These are phyloP conservation scores for Lophiotrema nucula DNA, from an alignment of 495 filamentous ascomycete genomes.

Conservation along the genomic window DNA sequence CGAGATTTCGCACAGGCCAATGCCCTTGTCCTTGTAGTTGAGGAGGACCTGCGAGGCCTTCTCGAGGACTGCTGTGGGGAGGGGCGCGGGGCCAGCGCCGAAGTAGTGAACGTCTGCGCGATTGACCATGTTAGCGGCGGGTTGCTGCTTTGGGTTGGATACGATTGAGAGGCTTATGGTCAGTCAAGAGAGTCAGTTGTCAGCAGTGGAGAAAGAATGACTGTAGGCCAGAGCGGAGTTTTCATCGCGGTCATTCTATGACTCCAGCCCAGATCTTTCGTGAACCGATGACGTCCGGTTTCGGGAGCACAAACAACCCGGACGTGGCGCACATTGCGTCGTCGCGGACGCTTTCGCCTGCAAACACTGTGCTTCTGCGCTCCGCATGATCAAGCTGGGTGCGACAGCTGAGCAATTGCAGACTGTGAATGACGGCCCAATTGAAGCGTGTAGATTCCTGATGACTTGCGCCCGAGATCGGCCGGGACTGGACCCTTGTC, in stretches of 20 bases:
- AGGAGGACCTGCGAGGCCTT: conserved; percentile 70
- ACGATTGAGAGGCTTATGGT: background rate
- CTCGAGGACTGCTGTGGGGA: conserved; percentile 76
- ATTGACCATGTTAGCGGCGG: conserved; percentile 47
- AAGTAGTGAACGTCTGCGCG: conserved; percentile 72
- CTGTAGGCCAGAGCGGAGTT: background rate
- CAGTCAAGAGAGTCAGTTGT: background rate
- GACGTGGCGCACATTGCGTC: background rate
- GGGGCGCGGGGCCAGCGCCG: conserved; percentile 80
- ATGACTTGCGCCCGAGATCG: conserved; percentile 26
- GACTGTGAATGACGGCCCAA: conserved; percentile 8
- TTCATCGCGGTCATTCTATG: conserved; percentile 2
- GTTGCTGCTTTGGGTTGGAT: background rate
- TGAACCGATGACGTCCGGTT: conserved; percentile 17
- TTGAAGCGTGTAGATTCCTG: background rate
- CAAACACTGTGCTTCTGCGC: background rate
- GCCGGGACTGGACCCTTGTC: background rate
- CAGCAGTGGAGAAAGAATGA: too few relatives aligned
- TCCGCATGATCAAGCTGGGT: conserved; percentile 1
- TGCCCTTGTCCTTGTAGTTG: conserved; percentile 77
- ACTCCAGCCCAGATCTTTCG: conserved; percentile 9
- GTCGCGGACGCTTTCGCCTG: background rate
- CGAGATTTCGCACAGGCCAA: conserved; percentile 82
- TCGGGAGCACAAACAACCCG: conserved; percentile 11
- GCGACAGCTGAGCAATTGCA: conserved; percentile 11